Evolutionary conservation across 148 eudicot species (phyloP).

Genomic region (Rhododendron mucronatum): DNA sequence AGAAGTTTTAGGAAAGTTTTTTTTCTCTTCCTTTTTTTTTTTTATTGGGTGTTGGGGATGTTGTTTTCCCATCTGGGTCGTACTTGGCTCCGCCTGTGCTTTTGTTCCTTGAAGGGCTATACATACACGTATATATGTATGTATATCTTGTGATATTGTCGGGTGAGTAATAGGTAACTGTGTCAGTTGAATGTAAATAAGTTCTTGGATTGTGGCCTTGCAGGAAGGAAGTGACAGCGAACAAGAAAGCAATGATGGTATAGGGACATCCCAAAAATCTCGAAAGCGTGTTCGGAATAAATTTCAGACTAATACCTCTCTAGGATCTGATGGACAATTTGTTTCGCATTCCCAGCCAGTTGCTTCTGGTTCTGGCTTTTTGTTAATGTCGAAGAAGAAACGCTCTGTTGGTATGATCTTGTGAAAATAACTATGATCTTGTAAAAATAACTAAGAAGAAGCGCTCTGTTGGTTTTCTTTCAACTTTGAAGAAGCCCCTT

Average conservation of each 20-base stretch:
- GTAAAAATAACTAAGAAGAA: not conserved
- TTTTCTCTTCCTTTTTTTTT: not conserved
- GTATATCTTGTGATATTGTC: not conserved
- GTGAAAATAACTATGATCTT: not conserved
- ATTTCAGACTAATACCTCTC: constrained; percentile 35
- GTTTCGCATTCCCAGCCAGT: constrained; percentile 39
- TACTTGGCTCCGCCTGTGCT: not conserved
- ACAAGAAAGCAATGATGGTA: constrained; percentile 89
- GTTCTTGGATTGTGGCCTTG: constrained; percentile 14
- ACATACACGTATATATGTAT: not conserved
- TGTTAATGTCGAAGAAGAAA: constrained; percentile 75
- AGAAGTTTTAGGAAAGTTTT: not conserved
- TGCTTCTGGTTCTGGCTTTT: constrained; percentile 60
- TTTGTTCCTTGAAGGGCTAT: not conserved
- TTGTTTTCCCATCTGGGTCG: not conserved
- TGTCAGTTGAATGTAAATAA: not conserved
- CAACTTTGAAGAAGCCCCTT: not conserved
- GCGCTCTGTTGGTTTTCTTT: not conserved
- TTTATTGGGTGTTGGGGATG: not conserved
- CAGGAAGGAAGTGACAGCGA: constrained; percentile 94
- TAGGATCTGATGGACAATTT: constrained; percentile 37
- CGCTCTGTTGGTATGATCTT: constrained; percentile 67
- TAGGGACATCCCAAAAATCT: constrained; percentile 56
- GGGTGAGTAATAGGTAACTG: not conserved
- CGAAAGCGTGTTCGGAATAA: constrained; percentile 69